Conservation (phyloP, 2,329 filamentous ascomycete genomes). For the Sordariomycetes sp. region DNA sequence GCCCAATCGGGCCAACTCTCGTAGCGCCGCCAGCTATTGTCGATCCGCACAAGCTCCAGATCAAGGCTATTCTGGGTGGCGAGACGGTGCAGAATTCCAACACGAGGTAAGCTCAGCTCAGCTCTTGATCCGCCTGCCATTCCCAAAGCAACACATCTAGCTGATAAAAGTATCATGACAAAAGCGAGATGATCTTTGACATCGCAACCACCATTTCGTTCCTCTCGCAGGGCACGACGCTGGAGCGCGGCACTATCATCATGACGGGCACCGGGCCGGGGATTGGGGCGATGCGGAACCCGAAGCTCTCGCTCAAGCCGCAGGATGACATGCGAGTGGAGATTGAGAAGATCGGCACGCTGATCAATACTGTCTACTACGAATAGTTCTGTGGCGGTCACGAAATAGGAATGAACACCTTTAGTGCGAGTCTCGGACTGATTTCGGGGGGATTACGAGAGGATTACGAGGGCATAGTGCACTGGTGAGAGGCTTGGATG, state of each 20-base stretch:
- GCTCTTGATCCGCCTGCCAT: too few relatives aligned
- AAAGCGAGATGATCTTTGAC: slow-evolving; percentile 43
- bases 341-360: slow-evolving; percentile 23
- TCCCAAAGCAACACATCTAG: too few relatives aligned
- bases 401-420: too few relatives aligned
- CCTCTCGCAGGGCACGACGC: slow-evolving; percentile 49
- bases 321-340: slow-evolving; percentile 26
- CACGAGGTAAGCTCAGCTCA: slow-evolving; percentile 36
- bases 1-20: slow-evolving; percentile 62
- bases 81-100: slow-evolving; percentile 42
- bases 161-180: too few relatives aligned
- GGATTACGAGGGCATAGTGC: too few relatives aligned
- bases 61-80: slow-evolving; percentile 50
- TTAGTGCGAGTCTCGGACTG: too few relatives aligned
- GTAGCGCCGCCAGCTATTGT: slow-evolving; percentile 44
- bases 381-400: too few relatives aligned
- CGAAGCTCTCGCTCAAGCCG: slow-evolving; percentile 23
- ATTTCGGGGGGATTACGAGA: background rate
- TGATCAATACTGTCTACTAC: slow-evolving; percentile 25
- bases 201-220: slow-evolving; percentile 49
- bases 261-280: slow-evolving; percentile 49
- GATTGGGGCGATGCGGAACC: slow-evolving; percentile 27
- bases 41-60: slow-evolving; percentile 45
- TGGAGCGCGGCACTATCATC: slow-evolving; percentile 54
- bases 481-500: too few relatives aligned